Base-by-base conservation (phyloP, 345 rosid genomes). In the Tarenaya hassleriana region DNA sequence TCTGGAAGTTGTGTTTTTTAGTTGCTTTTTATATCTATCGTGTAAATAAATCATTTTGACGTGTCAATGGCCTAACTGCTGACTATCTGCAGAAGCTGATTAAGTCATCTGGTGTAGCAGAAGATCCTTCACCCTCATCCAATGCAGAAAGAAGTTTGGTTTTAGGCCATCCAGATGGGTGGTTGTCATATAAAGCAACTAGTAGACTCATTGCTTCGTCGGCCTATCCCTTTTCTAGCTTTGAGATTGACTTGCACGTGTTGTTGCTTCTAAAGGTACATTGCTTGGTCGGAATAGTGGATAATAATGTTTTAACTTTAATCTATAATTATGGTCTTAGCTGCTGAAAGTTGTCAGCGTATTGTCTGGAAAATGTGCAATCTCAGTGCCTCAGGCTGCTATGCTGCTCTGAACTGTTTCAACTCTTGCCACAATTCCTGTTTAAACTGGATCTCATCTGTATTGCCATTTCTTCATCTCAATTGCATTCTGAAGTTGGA, bases 51-150 rank as follows among this genome's bases (percentile, higher is more conserved):
- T 38, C 34, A 38, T 69, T 60, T 63, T 47, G 55, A 32, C 50
- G 58, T 54, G 37, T 31, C 50, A 70, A 55, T 41, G 51, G 65
- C 52, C 54, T 59, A 31, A 66, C 61, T 58, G 34, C 29, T 49
- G 56, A 47, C 34, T 24, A 27, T 42, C 17, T 80, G 82, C 87
- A 91, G 98, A 82, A 79, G 77, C 68, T 85, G 77, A 52, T 92
- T 64, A 69, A 72, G 53, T 78, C 77, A 38, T 63, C 60, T 70
- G 90, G 88, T 55, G 79, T 82, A 60, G 76, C 84, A 51, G 90
- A 85, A 76, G 96, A 92, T 81, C 95, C 95, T 60, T 92, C 95
- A 70, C 82, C 70, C 39, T 90, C 77, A 56, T 85, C 84, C 60
- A 55, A 56, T 50, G 86, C 90, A 49, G 79, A 81, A 55, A 81